Base-by-base conservation (phyloP, 2,329 filamentous ascomycete genomes). In the Diaporthe sp. region DNA sequence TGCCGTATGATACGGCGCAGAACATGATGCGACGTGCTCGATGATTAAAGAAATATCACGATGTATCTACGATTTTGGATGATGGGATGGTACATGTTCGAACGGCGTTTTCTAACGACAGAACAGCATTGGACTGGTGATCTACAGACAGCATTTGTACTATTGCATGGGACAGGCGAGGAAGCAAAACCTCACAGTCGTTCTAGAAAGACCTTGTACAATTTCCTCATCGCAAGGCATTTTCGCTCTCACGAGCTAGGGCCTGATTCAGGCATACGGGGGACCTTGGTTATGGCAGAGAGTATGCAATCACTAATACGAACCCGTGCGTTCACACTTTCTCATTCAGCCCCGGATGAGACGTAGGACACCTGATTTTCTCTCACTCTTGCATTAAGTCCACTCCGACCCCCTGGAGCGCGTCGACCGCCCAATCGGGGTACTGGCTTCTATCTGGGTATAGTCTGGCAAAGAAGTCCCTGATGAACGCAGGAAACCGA, bases 371-470 rank as follows among this genome's bases (percentile, higher is more conserved):
- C n/a, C 49, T 1, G 1, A 8, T 17, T 42, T 55, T 42, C 17
- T 34, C 9, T 80, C 73, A 83, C 39, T 79, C 79, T 65, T 83
- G 84, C 80, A 92, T 84, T 79, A 96, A 83, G 85, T 98, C 93
- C 74, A 99, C 91, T 1, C 93, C 94, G n/a, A 98, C 96, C 0
- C 89, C 90, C 76, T 86, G 89, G 77, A 99, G 85, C 9, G 97
- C 95, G 70, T 91, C 91, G 3, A 98, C 92, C 1, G 95, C 96
- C 97, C 97, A 99, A 0, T 86, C 84, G 0, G 97, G 97, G 82
- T 95, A 95, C 73, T 90, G 90, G 17, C 86, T 84, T 84, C 90
- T 90, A 79, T 93, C 88, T 72, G 89, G 82, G 83, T 98, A 96
- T 76, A 95, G 85, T 75, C 91, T 89, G 2, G 83, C 87, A 85